Percentiles rank a stretch among this genome's conserved stretches.
phyloP scores from a whole-genome alignment of 1,139 yeast species.

The Entelexis sorbosivorans region DNA sequence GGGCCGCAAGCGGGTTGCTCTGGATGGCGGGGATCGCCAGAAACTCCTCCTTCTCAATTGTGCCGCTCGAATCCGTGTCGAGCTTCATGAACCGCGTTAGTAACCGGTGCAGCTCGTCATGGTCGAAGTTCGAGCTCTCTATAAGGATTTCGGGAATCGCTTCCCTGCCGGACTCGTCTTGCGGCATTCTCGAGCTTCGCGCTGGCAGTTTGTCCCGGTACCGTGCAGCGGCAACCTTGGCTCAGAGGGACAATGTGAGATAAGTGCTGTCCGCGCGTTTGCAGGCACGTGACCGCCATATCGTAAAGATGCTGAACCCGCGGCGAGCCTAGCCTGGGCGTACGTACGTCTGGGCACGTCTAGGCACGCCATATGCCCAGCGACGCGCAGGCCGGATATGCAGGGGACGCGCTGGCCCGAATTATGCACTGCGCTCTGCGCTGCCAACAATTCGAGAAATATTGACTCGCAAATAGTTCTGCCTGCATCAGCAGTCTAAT shows the following conservation, averaged over 20 bases:
- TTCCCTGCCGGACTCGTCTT: not conserved
- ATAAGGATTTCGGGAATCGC: slow-evolving; percentile 21
- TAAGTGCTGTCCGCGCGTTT: not conserved
- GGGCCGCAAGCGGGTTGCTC: slow-evolving; percentile 74
- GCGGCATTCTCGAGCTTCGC: not conserved
- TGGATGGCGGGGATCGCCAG: slow-evolving; percentile 87
- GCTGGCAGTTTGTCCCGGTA: not conserved
- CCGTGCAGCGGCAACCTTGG: not conserved
- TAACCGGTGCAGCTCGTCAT: slow-evolving; percentile 83
- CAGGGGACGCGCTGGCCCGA: no score
- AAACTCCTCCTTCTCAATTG: slow-evolving; percentile 83
- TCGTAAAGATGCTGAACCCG: not conserved
- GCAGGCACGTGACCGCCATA: not conserved
- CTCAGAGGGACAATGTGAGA: not conserved
- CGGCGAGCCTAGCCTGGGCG: no score
- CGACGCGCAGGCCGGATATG: no score
- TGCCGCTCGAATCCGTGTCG: slow-evolving; percentile 86
- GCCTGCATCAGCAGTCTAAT: no score
- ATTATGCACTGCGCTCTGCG: no score
- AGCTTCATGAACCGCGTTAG: slow-evolving; percentile 90
- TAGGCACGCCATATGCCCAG: no score
- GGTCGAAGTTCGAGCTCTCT: slow-evolving; percentile 31
- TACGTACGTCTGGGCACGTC: no score
- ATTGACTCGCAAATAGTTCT: no score
- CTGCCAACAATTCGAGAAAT: no score